These are phyloP conservation scores for Phytophthora rubi DNA, from an alignment of 352 stramenopile species.

Conservation along the genomic window DNA sequence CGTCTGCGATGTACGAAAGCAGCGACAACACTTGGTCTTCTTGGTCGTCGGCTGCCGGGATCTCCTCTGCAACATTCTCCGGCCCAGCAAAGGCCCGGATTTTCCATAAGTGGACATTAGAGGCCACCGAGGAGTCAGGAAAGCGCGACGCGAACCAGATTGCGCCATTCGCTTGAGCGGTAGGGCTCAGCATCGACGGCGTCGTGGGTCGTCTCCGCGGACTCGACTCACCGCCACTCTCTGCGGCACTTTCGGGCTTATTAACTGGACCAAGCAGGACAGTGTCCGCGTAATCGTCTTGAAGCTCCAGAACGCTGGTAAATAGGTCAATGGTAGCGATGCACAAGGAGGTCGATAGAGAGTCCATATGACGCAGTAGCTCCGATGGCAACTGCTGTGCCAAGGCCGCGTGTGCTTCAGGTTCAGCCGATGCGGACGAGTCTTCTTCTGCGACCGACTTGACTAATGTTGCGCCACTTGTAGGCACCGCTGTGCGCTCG, in stretches of 20 bases:
- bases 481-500: slow-evolving; percentile 29
- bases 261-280: slow-evolving; percentile 45
- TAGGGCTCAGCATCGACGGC: slow-evolving; percentile 26
- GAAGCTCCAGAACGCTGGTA: slow-evolving; percentile 70
- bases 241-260: slow-evolving; percentile 15
- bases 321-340: slow-evolving; percentile 88
- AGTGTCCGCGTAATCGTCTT: slow-evolving; percentile 69
- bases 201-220: slow-evolving; percentile 22
- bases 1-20: slow-evolving; percentile 86
- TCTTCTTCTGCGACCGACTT: slow-evolving; percentile 22
- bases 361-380: slow-evolving; percentile 82
- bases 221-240: slow-evolving; percentile 22
- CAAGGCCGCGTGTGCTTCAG: slow-evolving; percentile 13
- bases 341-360: slow-evolving; percentile 77
- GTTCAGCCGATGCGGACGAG: neutral
- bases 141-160: slow-evolving; percentile 87
- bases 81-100: slow-evolving; percentile 70
- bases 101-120: slow-evolving; percentile 84
- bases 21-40: slow-evolving; percentile 82
- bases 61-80: slow-evolving; percentile 54
- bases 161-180: slow-evolving; percentile 41
- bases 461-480: neutral
- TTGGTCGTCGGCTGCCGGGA: slow-evolving; percentile 64
- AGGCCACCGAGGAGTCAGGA: slow-evolving; percentile 74
- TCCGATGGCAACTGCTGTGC: slow-evolving; percentile 67